Evolutionary conservation across 495 filamentous ascomycete species (phyloP).

Genomic region (Hypoxylon trugodes): DNA sequence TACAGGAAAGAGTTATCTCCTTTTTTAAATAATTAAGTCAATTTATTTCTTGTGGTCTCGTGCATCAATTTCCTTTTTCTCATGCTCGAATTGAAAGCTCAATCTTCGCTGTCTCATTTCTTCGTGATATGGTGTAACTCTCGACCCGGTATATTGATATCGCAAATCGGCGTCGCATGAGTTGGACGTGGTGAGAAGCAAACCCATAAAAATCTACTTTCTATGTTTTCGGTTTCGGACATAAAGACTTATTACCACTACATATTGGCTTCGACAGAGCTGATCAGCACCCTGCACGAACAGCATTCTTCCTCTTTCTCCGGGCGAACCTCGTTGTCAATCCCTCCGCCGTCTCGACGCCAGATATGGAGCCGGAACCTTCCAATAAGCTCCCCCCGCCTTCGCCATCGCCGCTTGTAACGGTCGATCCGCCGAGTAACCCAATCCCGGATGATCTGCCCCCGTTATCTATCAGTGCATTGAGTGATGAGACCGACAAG

Average conservation of each 20-base stretch:
- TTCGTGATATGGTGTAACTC: conserved; percentile 29
- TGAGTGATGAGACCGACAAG: conserved; percentile 49
- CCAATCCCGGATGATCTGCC: conserved; percentile 48
- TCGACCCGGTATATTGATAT: conserved; percentile 13
- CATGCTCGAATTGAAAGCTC: conserved; percentile 33
- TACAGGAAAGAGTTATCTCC: conserved; percentile 28
- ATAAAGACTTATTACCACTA: conserved; percentile 1
- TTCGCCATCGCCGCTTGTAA: conserved; percentile 43
- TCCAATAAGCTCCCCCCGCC: conserved; percentile 41
- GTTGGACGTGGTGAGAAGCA: conserved; percentile 19
- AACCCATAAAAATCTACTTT: no score
- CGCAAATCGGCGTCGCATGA: neutral
- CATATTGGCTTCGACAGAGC: conserved; percentile 25
- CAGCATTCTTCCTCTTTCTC: conserved; percentile 66
- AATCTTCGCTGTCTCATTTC: conserved; percentile 27
- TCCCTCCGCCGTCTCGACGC: conserved; percentile 55
- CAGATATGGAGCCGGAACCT: conserved; percentile 50
- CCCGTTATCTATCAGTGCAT: conserved; percentile 49
- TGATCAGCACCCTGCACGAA: conserved; percentile 19
- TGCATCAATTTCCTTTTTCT: conserved; percentile 12
- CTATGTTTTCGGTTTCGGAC: neutral
- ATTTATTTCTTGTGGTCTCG: conserved; percentile 5
- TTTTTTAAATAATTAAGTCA: conserved; percentile 1
- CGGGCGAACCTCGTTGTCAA: conserved; percentile 64
- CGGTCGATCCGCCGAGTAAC: conserved; percentile 33